phyloP scores from a whole-genome alignment of 75 land plant genomes.

The Selaginella moellendorffii region DNA sequence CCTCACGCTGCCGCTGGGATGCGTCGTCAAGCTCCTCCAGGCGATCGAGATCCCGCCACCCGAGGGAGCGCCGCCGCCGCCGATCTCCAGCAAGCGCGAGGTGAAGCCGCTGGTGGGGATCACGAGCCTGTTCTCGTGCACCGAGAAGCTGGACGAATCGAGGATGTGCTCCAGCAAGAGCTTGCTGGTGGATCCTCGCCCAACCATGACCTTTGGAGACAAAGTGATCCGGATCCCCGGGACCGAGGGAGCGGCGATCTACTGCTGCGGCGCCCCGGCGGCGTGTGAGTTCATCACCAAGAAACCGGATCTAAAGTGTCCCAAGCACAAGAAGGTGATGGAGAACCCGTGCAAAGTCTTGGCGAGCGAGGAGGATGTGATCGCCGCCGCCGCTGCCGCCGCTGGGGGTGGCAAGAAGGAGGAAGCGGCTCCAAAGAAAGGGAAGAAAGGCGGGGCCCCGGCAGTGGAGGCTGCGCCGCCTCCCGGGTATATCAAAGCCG shows the following conservation, averaged over 20 bases:
- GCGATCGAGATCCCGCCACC: neutral
- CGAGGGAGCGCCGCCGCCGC: neutral
- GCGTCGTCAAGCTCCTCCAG: constrained; percentile 20
- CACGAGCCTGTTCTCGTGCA: constrained; percentile 13
- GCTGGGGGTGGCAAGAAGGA: neutral
- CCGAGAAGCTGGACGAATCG: constrained; percentile 11
- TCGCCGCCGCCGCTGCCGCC: neutral
- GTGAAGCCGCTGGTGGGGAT: neutral
- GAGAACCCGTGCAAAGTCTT: constrained; percentile 10
- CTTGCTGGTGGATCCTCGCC: constrained; percentile 12
- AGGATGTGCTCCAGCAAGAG: constrained; percentile 10
- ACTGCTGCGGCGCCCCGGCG: constrained; percentile 8
- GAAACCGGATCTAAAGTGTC: constrained; percentile 9
- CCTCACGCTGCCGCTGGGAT: constrained; percentile 25
- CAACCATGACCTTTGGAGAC: constrained; percentile 9
- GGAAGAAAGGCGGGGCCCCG: neutral
- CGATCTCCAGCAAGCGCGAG: neutral
- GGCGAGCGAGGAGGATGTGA: constrained; percentile 1
- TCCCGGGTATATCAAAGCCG: constrained; percentile 17
- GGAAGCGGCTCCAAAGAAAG: neutral
- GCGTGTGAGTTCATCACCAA: constrained; percentile 11
- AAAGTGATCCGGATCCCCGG: constrained; percentile 1
- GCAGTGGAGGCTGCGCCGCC: neutral
- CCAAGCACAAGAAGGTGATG: constrained; percentile 21
- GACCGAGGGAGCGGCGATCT: neutral